Evolutionary conservation across 768 basidiomycete species (phyloP), one percentile per base, ranked within the genome.

Genomic region (Calocera cornea): DNA sequence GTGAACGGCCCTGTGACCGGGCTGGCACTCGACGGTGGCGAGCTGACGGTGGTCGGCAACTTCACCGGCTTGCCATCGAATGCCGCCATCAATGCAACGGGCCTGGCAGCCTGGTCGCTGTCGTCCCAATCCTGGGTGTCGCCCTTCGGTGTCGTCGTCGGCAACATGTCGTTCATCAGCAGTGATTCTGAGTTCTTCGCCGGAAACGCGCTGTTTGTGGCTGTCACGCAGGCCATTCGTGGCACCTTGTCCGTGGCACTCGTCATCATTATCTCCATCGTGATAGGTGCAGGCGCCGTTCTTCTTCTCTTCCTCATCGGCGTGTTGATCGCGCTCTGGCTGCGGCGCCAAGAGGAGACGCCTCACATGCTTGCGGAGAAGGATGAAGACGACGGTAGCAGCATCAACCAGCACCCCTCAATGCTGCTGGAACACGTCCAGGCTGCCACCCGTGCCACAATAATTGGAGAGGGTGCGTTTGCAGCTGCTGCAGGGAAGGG

Each of bases 191-290:
- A 90, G 75, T 82, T 87, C 70, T 72, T 92, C 16, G 89, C 89
- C 12, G 91, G 91, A 38, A 38, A 38, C 3, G 87, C 82, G 67
- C 79, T 91, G 24, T 72, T 73, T 1, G 78, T 81, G 2, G 82
- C 84, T 34, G 79, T 82, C 65, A 78, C 80, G 74, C 10, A 75
- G 78, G n/a, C 63, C 75, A 22, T n/a, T 75, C 12, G 71, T 79
- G 24, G 67, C 79, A 0, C 71, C 76, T 1, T 66, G 79, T 0
- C 54, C 44, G 27, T 86, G 27, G 97, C 95, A 1, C 83, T 98
- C 40, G 93, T 99, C 66, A 97, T 98, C 71, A 83, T 99, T 49
- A 94, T 99, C 71, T 95, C 94, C 1, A 97, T 99, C 70, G 97
- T 97, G 29, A 97, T 97, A 71, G 87, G 91, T 11, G 93, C 94